Evolutionary conservation across 1,284 basidiomycete genomes (phyloP).

Genomic region (Termitomyces sp.): DNA sequence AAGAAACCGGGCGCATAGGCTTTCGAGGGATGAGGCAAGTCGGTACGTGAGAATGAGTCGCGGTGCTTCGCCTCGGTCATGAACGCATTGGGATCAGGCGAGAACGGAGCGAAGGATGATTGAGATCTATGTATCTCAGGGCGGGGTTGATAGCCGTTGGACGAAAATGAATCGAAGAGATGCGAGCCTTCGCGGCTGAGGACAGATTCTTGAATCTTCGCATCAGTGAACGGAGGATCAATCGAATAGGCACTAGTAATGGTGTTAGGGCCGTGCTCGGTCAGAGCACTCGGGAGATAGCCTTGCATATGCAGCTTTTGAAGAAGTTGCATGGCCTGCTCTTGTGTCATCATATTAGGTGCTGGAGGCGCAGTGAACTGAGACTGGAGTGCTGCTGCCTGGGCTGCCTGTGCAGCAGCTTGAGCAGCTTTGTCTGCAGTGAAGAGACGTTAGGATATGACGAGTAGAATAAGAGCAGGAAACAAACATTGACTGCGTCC

Average conservation of each 20-base stretch:
- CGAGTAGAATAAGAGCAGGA: background rate
- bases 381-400: conserved; percentile 58
- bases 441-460: conserved; percentile 2
- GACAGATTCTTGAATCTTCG: conserved; percentile 15
- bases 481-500: conserved; percentile 82
- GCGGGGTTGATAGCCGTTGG: conserved; percentile 22
- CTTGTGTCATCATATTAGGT: conserved; percentile 43
- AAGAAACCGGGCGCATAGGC: conserved; percentile 7
- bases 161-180: conserved; percentile 17
- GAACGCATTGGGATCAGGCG: conserved; percentile 50
- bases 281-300: conserved; percentile 26
- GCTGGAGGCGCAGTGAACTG: conserved; percentile 28
- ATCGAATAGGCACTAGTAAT: conserved; percentile 16
- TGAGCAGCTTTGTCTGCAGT: conserved; percentile 76
- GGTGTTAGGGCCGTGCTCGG: conserved; percentile 17
- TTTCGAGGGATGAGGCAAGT: conserved; percentile 11
- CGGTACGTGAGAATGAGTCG: conserved; percentile 27
- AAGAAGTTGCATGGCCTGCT: conserved; percentile 64
- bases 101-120: conserved; percentile 55
- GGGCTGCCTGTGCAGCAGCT: conserved; percentile 78
- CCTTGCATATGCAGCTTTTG: conserved; percentile 54
- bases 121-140: conserved; percentile 30
- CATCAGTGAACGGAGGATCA: conserved; percentile 13
- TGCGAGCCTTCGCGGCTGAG: conserved; percentile 12
- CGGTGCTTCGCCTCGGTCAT: conserved; percentile 29